phyloP scores from a whole-genome alignment of 495 filamentous ascomycete genomes.

The Rhypophila decipiens region DNA sequence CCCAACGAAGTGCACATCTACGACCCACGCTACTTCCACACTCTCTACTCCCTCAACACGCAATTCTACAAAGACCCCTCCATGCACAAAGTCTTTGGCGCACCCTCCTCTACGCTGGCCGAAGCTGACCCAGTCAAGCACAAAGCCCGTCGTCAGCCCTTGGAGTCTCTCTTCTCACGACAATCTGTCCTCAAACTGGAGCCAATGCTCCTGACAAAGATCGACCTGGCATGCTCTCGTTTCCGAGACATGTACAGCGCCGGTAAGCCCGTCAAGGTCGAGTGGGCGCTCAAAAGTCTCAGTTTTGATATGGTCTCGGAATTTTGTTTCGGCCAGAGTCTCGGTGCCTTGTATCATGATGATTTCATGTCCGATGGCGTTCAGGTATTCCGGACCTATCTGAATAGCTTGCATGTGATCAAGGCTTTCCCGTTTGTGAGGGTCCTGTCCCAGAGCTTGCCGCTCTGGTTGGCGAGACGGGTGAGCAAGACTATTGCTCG shows the following conservation, averaged over 20 bases:
- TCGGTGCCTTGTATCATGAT: too few species aligned
- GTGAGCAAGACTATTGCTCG: too few species aligned
- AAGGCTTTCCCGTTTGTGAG: too few species aligned
- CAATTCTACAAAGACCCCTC: slow-evolving; percentile 22
- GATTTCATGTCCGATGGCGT: too few species aligned
- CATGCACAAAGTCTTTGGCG: slow-evolving; percentile 12
- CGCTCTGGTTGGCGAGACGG: too few species aligned
- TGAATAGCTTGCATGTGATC: too few species aligned
- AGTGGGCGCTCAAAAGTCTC: too few species aligned
- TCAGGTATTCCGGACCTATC: too few species aligned
- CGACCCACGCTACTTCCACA: slow-evolving; percentile 34
- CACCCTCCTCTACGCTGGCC: slow-evolving; percentile 14
- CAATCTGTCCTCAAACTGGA: slow-evolving; percentile 24
- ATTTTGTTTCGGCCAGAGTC: too few species aligned
- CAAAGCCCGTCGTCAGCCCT: slow-evolving; percentile 23
- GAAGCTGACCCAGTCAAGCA: slow-evolving; percentile 26
- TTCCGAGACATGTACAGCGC: slow-evolving; percentile 1
- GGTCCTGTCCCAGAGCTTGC: too few species aligned
- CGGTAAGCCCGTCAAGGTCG: too few species aligned
- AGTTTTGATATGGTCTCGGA: too few species aligned
- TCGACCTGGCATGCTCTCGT: slow-evolving; percentile 6
- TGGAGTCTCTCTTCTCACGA: slow-evolving; percentile 37
- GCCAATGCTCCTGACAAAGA: slow-evolving; percentile 23
- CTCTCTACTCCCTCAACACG: slow-evolving; percentile 24
- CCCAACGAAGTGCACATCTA: slow-evolving; percentile 36